Percentiles rank a stretch among this genome's conserved stretches.
Evolutionary conservation across 164 flowering plant genomes (phyloP).

Genomic region (Aristolochia contorta): DNA sequence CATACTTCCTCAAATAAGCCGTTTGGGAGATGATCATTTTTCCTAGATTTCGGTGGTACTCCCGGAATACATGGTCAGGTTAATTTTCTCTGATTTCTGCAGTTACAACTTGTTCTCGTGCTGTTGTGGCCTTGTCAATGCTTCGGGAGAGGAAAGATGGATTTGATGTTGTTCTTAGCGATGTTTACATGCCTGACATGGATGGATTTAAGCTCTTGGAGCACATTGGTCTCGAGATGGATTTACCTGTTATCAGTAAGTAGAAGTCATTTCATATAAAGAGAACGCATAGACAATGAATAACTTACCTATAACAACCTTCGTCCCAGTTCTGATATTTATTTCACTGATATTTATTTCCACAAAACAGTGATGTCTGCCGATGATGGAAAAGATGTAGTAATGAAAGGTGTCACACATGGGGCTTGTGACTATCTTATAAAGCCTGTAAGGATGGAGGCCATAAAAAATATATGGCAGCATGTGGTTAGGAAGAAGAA

Average conservation of each 20-base stretch:
- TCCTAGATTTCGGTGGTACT: too few relatives aligned
- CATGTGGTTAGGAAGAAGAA: conserved; percentile 82
- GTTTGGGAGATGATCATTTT: too few relatives aligned
- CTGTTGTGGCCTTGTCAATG: conserved; percentile 19
- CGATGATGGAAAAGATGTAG: conserved; percentile 68
- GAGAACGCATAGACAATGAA: too few relatives aligned
- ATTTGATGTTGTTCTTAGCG: conserved; percentile 27
- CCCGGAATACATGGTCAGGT: neutral
- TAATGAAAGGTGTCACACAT: conserved; percentile 87
- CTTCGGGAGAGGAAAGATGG: conserved; percentile 22
- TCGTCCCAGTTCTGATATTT: neutral
- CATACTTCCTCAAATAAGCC: neutral
- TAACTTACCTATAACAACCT: neutral
- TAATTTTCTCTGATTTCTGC: conserved; percentile 2
- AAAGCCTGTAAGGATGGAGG: conserved; percentile 86
- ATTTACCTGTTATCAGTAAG: conserved; percentile 27
- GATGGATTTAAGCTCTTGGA: conserved; percentile 29
- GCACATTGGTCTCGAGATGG: conserved; percentile 25
- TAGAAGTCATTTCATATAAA: neutral
- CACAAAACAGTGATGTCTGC: conserved; percentile 80
- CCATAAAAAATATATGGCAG: conserved; percentile 89
- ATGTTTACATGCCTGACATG: conserved; percentile 31
- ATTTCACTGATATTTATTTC: neutral
- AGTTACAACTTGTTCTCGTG: conserved; percentile 26
- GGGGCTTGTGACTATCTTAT: conserved; percentile 94